Percentiles rank a stretch among this genome's conserved stretches.
phyloP scores from a whole-genome alignment of 1,139 yeast genomes.

The Kodamaea ohmeri region DNA sequence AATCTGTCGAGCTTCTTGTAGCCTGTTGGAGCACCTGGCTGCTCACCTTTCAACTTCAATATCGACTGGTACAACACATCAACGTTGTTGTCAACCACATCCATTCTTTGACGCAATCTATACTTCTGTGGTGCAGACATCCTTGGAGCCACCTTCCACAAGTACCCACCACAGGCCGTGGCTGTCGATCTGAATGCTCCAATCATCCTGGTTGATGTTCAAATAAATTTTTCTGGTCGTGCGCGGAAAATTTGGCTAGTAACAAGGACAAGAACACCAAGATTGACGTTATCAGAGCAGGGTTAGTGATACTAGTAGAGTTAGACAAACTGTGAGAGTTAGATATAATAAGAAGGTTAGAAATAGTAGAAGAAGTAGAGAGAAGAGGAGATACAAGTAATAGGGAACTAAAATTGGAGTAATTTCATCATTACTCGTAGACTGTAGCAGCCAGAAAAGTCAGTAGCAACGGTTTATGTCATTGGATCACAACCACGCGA shows the following conservation, averaged over 20 bases:
- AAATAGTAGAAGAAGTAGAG: too few relatives aligned
- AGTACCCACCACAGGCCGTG: constrained; percentile 71
- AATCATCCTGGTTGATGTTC: constrained; percentile 47
- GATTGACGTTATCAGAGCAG: too few relatives aligned
- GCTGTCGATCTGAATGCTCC: constrained; percentile 75
- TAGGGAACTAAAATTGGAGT: too few relatives aligned
- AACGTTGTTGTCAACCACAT: constrained; percentile 75
- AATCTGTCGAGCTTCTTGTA: constrained; percentile 54
- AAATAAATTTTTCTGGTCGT: constrained; percentile 4
- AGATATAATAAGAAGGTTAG: too few relatives aligned
- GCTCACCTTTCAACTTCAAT: constrained; percentile 17
- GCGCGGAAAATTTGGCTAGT: constrained; percentile 2
- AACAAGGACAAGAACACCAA: too few relatives aligned
- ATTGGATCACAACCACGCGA: too few relatives aligned
- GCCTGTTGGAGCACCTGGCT: constrained; percentile 42
- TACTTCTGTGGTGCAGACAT: constrained; percentile 79
- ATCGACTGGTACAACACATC: constrained; percentile 68
- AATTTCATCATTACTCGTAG: too few relatives aligned
- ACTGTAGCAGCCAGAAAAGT: too few relatives aligned
- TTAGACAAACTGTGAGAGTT: too few relatives aligned
- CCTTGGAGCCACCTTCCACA: constrained; percentile 72
- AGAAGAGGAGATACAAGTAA: too few relatives aligned
- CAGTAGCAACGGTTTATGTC: too few relatives aligned
- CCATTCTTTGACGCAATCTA: constrained; percentile 80
- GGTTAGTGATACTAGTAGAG: too few relatives aligned